A percentile compares a stretch with the other conserved stretches of the same genome.
phyloP scores from a whole-genome alignment of 148 eudicot species.

The Fagopyrum esculentum region DNA sequence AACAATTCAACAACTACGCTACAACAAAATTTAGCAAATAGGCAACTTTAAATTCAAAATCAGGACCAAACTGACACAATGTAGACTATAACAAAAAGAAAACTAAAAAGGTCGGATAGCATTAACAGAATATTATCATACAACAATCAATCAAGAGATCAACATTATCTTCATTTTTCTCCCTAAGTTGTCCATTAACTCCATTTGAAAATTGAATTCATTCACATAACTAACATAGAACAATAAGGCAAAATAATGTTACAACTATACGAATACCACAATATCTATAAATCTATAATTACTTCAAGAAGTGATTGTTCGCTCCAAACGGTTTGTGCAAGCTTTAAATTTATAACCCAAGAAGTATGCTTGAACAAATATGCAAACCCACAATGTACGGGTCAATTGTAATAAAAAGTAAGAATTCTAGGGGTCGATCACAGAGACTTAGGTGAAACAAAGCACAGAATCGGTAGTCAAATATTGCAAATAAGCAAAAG shows the following conservation, averaged over 20 bases:
- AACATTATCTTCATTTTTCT: not conserved
- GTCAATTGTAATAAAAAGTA: too few species aligned
- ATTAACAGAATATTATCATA: not conserved
- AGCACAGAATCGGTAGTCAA: too few species aligned
- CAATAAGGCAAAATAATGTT: not conserved
- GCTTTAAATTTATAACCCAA: too few species aligned
- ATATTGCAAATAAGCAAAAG: too few species aligned
- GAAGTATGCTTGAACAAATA: too few species aligned
- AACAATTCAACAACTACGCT: not conserved
- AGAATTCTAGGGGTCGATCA: too few species aligned
- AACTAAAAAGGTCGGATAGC: not conserved
- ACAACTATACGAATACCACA: not conserved
- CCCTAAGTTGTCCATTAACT: not conserved
- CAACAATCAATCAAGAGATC: not conserved
- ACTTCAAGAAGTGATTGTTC: not conserved
- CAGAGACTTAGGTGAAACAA: too few species aligned
- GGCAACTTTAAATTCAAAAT: not conserved
- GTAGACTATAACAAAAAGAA: not conserved
- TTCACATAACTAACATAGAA: not conserved
- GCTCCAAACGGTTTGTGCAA: too few species aligned
- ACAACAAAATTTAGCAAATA: slow-evolving; percentile 2
- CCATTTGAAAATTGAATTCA: not conserved
- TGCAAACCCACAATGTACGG: too few species aligned
- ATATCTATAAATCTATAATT: not conserved
- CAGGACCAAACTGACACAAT: not conserved